phyloP scores from a whole-genome alignment of 176 grass and related monocot genomes.

The Aegilops bicornis region DNA sequence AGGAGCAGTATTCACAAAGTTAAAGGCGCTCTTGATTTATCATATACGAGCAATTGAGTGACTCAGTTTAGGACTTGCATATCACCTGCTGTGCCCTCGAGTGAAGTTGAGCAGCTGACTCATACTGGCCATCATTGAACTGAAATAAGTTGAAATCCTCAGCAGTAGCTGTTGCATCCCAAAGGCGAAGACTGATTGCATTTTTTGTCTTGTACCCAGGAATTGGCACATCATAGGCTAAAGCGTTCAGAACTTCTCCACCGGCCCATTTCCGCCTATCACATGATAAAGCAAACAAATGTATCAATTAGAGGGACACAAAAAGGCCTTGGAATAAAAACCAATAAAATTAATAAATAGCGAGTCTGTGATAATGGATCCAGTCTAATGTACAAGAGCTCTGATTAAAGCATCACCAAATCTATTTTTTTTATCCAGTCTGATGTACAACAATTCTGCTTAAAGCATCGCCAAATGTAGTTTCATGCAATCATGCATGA shows the following conservation, averaged over 20 bases:
- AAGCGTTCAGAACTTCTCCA: conserved; percentile 81
- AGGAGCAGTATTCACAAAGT: conserved; percentile 1
- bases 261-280: conserved; percentile 81
- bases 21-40: conserved; percentile 12
- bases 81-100: conserved; percentile 88
- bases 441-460: neutral
- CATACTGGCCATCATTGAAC: conserved; percentile 93
- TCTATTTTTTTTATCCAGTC: neutral
- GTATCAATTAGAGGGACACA: neutral
- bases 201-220: conserved; percentile 99
- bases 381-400: neutral
- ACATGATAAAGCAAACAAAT: conserved; percentile 11
- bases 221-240: conserved; percentile 97
- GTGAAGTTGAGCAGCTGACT: conserved; percentile 81
- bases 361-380: neutral
- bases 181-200: conserved; percentile 92
- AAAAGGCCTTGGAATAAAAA: conserved; percentile 12
- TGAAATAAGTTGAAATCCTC: conserved; percentile 93
- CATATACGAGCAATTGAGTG: conserved; percentile 1
- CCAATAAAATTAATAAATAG: neutral
- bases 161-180: conserved; percentile 84
- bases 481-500: conserved; percentile 16
- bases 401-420: conserved; percentile 2
- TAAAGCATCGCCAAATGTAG: conserved; percentile 9
- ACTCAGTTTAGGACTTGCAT: conserved; percentile 21